Evolutionary conservation across 805 yeast genomes (phyloP).

Genomic region (Metschnikowia matae): DNA sequence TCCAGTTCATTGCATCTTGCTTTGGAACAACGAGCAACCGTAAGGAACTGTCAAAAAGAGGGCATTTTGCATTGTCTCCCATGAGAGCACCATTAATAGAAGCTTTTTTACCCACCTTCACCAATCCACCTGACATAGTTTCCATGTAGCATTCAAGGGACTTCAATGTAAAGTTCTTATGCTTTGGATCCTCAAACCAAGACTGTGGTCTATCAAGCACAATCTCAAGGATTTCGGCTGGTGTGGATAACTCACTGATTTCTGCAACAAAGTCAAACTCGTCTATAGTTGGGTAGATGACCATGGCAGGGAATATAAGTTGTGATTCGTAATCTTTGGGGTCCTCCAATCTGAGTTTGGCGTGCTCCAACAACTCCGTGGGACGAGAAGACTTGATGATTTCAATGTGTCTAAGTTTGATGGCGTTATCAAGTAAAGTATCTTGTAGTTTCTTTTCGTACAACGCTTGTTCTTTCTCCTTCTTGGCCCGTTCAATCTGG

Average conservation of each 20-base stretch:
- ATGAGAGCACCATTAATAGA: slow-evolving; percentile 61
- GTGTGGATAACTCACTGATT: slow-evolving; percentile 67
- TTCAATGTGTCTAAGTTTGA: slow-evolving; percentile 54
- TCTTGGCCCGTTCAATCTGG: slow-evolving; percentile 24
- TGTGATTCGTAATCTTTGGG: slow-evolving; percentile 69
- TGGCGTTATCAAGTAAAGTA: slow-evolving; percentile 52
- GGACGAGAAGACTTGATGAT: slow-evolving; percentile 50
- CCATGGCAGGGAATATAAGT: slow-evolving; percentile 73
- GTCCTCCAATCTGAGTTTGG: slow-evolving; percentile 58
- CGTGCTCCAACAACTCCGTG: slow-evolving; percentile 50
- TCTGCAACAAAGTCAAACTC: slow-evolving; percentile 80
- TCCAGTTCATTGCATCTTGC: slow-evolving; percentile 59
- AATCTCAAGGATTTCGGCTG: slow-evolving; percentile 56
- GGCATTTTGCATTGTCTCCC: slow-evolving; percentile 60
- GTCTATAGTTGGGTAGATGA: slow-evolving; percentile 76
- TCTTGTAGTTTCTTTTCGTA: slow-evolving; percentile 40
- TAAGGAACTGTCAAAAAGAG: slow-evolving; percentile 70
- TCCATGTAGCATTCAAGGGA: slow-evolving; percentile 75
- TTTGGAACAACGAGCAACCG: slow-evolving; percentile 80
- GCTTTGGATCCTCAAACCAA: slow-evolving; percentile 65
- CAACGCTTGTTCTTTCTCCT: slow-evolving; percentile 34
- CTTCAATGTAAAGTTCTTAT: slow-evolving; percentile 53
- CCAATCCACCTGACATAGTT: slow-evolving; percentile 76
- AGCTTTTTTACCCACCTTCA: slow-evolving; percentile 77
- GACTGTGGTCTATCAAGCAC: slow-evolving; percentile 61